Evolutionary conservation across 1,284 basidiomycete species (phyloP).

Genomic region (Cutaneotrichosporon arboriforme): DNA sequence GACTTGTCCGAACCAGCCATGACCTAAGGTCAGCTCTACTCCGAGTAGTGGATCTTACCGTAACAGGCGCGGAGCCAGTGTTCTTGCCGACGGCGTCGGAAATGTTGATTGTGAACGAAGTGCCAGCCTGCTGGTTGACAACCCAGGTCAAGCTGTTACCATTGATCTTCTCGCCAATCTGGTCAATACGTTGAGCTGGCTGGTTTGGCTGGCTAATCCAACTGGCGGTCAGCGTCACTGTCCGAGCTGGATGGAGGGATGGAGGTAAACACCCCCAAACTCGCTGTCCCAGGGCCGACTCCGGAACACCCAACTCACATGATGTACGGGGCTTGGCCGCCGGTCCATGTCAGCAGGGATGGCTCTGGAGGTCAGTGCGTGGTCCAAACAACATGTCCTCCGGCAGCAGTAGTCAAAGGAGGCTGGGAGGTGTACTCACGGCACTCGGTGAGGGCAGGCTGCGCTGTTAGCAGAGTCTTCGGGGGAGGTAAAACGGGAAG

Average conservation of each 20-base stretch:
- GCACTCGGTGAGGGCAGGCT: slow-evolving; percentile 38
- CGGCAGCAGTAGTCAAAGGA: too few species aligned
- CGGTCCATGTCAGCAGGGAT: slow-evolving; percentile 27
- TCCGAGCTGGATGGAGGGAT: too few species aligned
- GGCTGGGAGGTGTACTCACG: slow-evolving; percentile 26
- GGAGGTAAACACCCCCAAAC: too few species aligned
- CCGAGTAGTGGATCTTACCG: not conserved
- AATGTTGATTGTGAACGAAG: slow-evolving; percentile 36
- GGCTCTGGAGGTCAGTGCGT: slow-evolving; percentile 29
- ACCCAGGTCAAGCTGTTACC: slow-evolving; percentile 36
- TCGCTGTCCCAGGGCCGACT: too few species aligned
- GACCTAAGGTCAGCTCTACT: not conserved
- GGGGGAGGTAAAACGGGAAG: not conserved
- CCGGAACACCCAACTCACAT: slow-evolving; percentile 33
- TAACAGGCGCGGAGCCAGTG: slow-evolving; percentile 26
- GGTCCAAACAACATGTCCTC: too few species aligned
- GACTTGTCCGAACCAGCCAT: slow-evolving; percentile 21
- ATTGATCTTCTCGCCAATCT: slow-evolving; percentile 20
- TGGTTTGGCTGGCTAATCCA: slow-evolving; percentile 40
- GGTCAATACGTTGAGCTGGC: slow-evolving; percentile 25
- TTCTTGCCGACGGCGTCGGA: slow-evolving; percentile 34
- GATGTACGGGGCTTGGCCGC: slow-evolving; percentile 37
- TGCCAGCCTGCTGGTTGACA: slow-evolving; percentile 32
- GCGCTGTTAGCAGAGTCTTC: not conserved
- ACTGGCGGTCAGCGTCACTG: slow-evolving; percentile 23